These are phyloP conservation scores for Aspergillus clavatus DNA, from an alignment of 2,329 filamentous ascomycete genomes.

Conservation along the genomic window DNA sequence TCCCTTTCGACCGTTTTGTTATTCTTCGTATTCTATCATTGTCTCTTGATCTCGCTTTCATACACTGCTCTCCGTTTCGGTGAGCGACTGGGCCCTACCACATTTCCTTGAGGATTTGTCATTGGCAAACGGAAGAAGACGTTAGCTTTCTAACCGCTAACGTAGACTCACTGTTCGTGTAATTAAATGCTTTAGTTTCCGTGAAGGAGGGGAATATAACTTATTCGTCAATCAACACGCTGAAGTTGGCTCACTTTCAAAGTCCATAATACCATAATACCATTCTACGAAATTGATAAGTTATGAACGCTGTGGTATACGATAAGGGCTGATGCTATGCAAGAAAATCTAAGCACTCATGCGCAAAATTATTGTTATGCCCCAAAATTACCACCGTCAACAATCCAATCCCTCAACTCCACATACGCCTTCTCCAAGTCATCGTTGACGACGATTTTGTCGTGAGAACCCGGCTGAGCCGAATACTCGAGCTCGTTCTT, in stretches of 20 bases:
- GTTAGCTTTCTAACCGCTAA: conserved; percentile 25
- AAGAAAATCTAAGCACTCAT: background rate
- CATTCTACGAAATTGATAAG: conserved; percentile 1
- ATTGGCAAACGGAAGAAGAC: conserved; percentile 24
- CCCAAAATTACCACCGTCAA: conserved; percentile 38
- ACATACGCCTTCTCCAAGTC: conserved; percentile 55
- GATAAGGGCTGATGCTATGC: background rate
- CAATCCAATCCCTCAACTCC: conserved; percentile 51
- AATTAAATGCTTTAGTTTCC: conserved; percentile 34
- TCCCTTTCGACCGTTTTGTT: conserved; percentile 32
- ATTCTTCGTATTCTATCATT: conserved; percentile 19
- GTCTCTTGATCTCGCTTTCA: conserved; percentile 19
- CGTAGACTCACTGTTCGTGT: conserved; percentile 29
- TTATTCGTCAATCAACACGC: conserved; percentile 5
- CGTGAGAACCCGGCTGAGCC: conserved; percentile 61
- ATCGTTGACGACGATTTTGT: conserved; percentile 63
- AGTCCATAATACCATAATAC: conserved; percentile 4
- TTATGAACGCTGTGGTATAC: background rate
- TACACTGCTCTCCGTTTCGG: conserved; percentile 13
- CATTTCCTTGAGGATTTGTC: conserved; percentile 25
- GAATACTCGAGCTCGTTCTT: conserved; percentile 69
- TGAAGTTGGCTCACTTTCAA: background rate
- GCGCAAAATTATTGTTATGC: conserved; percentile 15
- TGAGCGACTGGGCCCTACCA: conserved; percentile 21
- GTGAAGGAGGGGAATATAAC: conserved; percentile 22